Conservation (phyloP, 2,329 filamentous ascomycete genomes). For the Fusarium staphyleae region DNA sequence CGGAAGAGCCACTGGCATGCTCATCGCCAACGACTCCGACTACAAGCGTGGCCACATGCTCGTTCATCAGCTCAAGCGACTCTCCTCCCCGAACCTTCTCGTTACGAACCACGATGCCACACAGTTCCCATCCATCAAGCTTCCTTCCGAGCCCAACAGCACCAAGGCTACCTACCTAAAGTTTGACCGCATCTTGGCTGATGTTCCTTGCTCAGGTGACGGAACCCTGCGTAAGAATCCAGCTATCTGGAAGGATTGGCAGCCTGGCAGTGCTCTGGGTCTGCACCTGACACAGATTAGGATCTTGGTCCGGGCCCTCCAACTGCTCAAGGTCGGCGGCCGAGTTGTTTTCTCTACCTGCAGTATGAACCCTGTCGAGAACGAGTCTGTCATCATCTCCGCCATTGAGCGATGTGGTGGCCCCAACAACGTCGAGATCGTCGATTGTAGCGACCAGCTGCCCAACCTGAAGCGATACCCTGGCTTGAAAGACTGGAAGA, state of each 20-base stretch:
- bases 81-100: conserved; percentile 94
- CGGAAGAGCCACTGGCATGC: conserved; percentile 86
- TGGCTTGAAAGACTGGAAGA: conserved; percentile 83
- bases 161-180: conserved; percentile 79
- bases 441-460: conserved; percentile 83
- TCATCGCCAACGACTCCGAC: conserved; percentile 96
- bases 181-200: conserved; percentile 94
- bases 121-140: conserved; percentile 88
- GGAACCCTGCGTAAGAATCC: conserved; percentile 93
- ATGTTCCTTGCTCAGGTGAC: conserved; percentile 96
- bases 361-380: conserved; percentile 98
- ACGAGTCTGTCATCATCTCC: conserved; percentile 88
- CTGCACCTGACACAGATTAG: conserved; percentile 86
- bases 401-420: conserved; percentile 93
- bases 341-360: conserved; percentile 97
- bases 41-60: conserved; percentile 98
- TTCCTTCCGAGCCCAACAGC: conserved; percentile 67
- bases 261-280: conserved; percentile 83
- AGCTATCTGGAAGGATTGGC: conserved; percentile 96
- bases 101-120: conserved; percentile 99
- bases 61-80: conserved; percentile 95
- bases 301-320: conserved; percentile 89
- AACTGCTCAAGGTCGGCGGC: conserved; percentile 95
- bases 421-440: conserved; percentile 76
- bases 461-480: conserved; percentile 77